Evolutionary conservation across 2,329 filamentous ascomycete species (phyloP), one percentile per base, ranked within the genome.

Genomic region (Verticillium alfalfae): DNA sequence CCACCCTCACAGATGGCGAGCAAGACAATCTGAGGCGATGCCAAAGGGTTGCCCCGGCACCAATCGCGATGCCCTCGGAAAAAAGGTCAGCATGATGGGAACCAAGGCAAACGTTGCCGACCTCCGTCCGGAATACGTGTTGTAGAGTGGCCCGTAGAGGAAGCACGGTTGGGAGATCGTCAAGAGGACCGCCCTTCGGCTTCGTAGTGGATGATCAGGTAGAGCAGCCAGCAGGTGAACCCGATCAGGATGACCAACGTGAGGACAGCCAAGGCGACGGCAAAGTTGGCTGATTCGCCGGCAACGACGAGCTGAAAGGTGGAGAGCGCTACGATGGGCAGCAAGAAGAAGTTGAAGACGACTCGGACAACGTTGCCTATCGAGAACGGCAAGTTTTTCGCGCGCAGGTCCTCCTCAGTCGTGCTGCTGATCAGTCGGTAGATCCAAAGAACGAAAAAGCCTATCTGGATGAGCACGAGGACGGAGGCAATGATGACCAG

Each of bases 51-150:
- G 95, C 15, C 98, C 88, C 18, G 93, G 93, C 95, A 36, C 95
- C 95, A 67, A 99, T 91, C 22, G 93, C 92, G 66, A 98, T 88
- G 62, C 93, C 93, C 94, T 38, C 94, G 89, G 62, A 97, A 79
- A 79, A 70, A 96, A 88, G 5, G 90, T 96, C 63, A 98, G 81
- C 38, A 96, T 79, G 16, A 97, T 87, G 1, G 94, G 93, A 22
- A 97, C 88, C 52, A 97, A 82, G 7, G 94, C 93, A 74, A 96
- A 99, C 0, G 92, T 88, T 8, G 94, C 92, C 0, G 93, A 92
- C 72, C n/a, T n/a, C 94, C 91, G 73, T 99, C 95, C 31, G 91
- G 91, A 95, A 73, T 96, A 98, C 0, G 95, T 99, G 76, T 99
- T 99, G 76, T 99, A 99, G 8, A 99, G 80, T 5, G 95, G 92